Evolutionary conservation across 805 yeast genomes (phyloP).

Genomic region (Ogataea dorogensis): DNA sequence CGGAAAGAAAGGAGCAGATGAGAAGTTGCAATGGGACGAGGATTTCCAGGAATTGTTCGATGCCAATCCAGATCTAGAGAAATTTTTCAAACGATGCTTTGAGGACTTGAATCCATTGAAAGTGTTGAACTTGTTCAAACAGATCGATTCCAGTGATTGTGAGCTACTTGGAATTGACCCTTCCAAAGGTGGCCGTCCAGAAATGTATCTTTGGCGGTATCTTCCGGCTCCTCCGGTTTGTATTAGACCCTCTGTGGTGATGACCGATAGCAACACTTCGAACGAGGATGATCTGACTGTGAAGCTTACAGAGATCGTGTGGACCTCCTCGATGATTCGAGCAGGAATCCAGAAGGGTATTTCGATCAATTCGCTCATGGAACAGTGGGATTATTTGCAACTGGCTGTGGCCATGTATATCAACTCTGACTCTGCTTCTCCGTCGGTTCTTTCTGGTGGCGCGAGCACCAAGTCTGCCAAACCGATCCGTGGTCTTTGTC

Average conservation of each 20-base stretch:
- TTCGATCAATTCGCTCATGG: constrained; percentile 90
- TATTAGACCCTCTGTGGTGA: constrained; percentile 93
- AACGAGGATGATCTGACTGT: constrained; percentile 98
- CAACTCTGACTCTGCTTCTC: constrained; percentile 89
- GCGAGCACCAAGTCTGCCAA: constrained; percentile 56
- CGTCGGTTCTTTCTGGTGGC: constrained; percentile 70
- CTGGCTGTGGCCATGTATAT: constrained; percentile 96
- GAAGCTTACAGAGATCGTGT: constrained; percentile 91
- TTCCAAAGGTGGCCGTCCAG: constrained; percentile 87
- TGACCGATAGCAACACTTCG: constrained; percentile 84
- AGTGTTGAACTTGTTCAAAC: constrained; percentile 83
- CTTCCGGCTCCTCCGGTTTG: constrained; percentile 99
- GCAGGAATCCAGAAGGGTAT: constrained; percentile 96
- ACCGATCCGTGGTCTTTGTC: constrained; percentile 94
- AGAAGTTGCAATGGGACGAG: constrained; percentile 81
- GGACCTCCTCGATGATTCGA: constrained; percentile 91
- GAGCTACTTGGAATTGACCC: constrained; percentile 91
- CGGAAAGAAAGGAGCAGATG: constrained; percentile 85
- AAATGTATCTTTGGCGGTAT: constrained; percentile 94
- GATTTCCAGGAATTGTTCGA: constrained; percentile 75
- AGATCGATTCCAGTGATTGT: constrained; percentile 82
- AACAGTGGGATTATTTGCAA: constrained; percentile 98
- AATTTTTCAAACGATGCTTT: constrained; percentile 78
- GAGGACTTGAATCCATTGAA: constrained; percentile 94
- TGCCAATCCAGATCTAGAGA: constrained; percentile 83